Conservation (phyloP, 129 eudicot genomes). For the Lactuca sativa region DNA sequence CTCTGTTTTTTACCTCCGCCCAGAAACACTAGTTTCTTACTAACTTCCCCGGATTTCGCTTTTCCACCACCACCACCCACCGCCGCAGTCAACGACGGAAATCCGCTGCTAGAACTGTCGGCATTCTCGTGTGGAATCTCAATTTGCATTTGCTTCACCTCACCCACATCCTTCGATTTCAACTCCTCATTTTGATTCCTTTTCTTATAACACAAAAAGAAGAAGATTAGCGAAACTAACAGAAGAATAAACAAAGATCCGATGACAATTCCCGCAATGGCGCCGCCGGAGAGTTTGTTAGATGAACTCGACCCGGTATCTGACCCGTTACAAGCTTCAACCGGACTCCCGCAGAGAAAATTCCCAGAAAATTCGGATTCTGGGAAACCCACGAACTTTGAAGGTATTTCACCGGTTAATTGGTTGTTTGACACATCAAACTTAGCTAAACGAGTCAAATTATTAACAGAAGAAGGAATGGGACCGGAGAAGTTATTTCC, state of each 20-base stretch:
- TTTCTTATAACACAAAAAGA: conserved; percentile 38
- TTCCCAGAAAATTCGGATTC: conserved; percentile 45
- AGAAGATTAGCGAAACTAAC: conserved; percentile 31
- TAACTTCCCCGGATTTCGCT: neutral
- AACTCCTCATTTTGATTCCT: conserved; percentile 15
- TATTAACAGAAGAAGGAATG: conserved; percentile 34
- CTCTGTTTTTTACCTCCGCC: conserved; percentile 24
- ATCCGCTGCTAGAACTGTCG: conserved; percentile 21
- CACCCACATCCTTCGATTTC: conserved; percentile 13
- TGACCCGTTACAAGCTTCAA: conserved; percentile 37
- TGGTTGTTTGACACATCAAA: conserved; percentile 55
- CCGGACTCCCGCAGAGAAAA: conserved; percentile 53
- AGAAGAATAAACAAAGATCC: conserved; percentile 44
- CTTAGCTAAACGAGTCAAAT: conserved; percentile 45
- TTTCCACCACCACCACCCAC: conserved; percentile 41
- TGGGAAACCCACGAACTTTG: conserved; percentile 24
- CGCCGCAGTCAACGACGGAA: conserved; percentile 11
- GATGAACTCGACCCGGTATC: neutral
- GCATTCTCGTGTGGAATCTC: conserved; percentile 22
- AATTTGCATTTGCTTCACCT: conserved; percentile 29
- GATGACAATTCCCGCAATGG: conserved; percentile 60
- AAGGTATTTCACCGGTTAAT: conserved; percentile 53
- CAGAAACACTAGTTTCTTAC: conserved; percentile 40
- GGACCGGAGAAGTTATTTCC: conserved; percentile 53
- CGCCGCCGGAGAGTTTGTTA: conserved; percentile 55